Conservation (phyloP, 2,329 filamentous ascomycete genomes). For the Verticillium tricorpus region DNA sequence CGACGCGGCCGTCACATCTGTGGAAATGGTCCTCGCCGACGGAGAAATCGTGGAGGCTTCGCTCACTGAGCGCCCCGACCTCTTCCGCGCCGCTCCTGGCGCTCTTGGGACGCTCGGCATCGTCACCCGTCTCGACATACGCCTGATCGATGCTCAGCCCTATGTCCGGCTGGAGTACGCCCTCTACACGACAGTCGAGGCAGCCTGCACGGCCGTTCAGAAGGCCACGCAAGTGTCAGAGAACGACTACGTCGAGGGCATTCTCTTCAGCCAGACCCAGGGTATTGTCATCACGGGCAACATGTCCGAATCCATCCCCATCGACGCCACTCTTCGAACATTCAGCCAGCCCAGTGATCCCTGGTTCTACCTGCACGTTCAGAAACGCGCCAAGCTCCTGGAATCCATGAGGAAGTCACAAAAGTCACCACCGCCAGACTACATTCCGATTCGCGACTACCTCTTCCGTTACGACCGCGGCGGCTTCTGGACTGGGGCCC, state of each 20-base stretch:
- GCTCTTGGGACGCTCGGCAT: conserved; percentile 65
- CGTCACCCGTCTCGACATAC: conserved; percentile 58
- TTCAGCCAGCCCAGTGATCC: conserved; percentile 60
- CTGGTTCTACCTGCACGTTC: conserved; percentile 70
- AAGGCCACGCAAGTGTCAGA: conserved; percentile 31
- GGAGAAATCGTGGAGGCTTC: conserved; percentile 54
- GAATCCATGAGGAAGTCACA: background rate
- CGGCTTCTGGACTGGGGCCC: conserved; percentile 62
- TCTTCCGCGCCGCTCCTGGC: conserved; percentile 62
- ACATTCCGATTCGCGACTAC: conserved; percentile 60
- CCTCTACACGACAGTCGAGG: conserved; percentile 33
- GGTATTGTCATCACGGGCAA: conserved; percentile 59
- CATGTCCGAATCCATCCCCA: conserved; percentile 39
- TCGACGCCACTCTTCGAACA: conserved; percentile 9
- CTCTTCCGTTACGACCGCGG: conserved; percentile 69
- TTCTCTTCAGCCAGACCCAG: conserved; percentile 52
- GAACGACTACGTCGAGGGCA: conserved; percentile 65
- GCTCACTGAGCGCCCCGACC: conserved; percentile 46
- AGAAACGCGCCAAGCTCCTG: background rate
- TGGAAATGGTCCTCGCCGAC: conserved; percentile 62
- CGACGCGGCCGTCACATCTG: conserved; percentile 53
- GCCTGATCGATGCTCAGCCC: conserved; percentile 47
- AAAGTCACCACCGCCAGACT: conserved; percentile 35
- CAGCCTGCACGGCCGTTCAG: conserved; percentile 37
- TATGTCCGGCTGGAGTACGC: conserved; percentile 57